Conservation (phyloP, 225 moss, liverwort and hornwort species). For the Bryoerythrophyllum caledonicum region DNA sequence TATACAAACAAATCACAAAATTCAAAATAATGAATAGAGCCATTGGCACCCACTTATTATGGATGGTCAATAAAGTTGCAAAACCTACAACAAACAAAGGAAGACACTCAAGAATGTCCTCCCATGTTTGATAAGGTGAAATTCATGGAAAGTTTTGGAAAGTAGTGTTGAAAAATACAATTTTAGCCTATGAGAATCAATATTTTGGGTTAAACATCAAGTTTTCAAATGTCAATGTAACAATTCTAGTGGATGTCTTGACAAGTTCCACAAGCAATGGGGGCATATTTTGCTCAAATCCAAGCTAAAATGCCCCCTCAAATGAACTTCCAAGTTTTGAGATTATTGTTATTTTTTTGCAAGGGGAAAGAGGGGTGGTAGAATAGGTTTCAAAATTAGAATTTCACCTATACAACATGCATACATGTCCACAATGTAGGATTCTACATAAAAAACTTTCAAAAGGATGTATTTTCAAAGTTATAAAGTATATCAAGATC, state of each 20-base stretch:
- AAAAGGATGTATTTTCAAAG: too few species aligned
- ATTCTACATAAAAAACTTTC: too few species aligned
- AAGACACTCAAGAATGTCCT: neutral
- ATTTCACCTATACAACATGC: too few species aligned
- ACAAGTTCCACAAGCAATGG: neutral
- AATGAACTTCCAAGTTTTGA: neutral
- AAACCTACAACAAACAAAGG: neutral
- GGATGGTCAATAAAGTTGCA: neutral
- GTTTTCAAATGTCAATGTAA: neutral
- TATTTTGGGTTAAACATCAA: neutral
- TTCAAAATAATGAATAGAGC: neutral
- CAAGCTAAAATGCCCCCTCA: neutral
- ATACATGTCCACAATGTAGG: too few species aligned
- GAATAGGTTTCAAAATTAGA: too few species aligned
- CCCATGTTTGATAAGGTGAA: neutral
- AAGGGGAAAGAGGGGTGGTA: too few species aligned
- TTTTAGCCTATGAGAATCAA: neutral
- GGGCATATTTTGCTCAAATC: neutral
- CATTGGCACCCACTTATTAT: neutral
- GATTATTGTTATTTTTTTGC: neutral
- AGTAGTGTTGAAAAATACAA: neutral
- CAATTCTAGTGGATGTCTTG: neutral
- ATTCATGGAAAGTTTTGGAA: neutral
- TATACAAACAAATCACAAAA: neutral
- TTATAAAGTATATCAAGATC: too few species aligned